Conservation (phyloP, 805 yeast species). For the Dipodascus albidus region DNA sequence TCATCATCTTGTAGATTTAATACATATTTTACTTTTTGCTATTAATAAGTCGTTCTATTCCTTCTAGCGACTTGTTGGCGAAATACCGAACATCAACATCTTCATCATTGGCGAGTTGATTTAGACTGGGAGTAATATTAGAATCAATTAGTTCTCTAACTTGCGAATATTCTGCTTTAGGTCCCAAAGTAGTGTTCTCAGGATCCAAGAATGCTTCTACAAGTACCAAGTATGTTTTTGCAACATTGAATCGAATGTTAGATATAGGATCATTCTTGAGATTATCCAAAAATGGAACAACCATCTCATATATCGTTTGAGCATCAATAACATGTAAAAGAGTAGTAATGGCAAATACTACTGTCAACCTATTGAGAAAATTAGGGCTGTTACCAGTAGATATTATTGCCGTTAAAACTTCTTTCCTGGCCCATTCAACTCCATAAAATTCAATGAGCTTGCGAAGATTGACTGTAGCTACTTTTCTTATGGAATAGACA, state of each 20-base stretch:
- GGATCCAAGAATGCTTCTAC: conserved; percentile 36
- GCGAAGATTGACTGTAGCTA: conserved; percentile 77
- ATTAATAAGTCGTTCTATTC: conserved; percentile 16
- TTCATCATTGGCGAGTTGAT: conserved; percentile 51
- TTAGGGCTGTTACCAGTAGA: conserved; percentile 43
- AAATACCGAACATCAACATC: conserved; percentile 88
- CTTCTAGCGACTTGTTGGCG: conserved; percentile 53
- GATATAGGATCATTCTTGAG: conserved; percentile 78
- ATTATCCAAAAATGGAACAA: conserved; percentile 69
- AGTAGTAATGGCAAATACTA: conserved; percentile 77
- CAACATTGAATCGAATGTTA: conserved; percentile 89
- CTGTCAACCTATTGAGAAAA: conserved; percentile 85
- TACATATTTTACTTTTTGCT: not conserved
- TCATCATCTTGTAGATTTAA: not conserved
- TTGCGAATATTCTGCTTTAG: conserved; percentile 9
- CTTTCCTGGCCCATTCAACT: conserved; percentile 81
- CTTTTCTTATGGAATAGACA: conserved; percentile 91
- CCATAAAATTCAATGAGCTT: conserved; percentile 82
- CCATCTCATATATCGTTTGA: conserved; percentile 44
- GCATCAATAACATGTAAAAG: conserved; percentile 62
- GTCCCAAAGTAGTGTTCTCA: conserved; percentile 1
- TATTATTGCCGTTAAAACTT: conserved; percentile 68
- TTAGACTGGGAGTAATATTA: conserved; percentile 53
- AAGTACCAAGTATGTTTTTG: conserved; percentile 62
- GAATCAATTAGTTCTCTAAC: conserved; percentile 29